These are phyloP conservation scores for Ogataea methanolica DNA, from an alignment of 805 yeast genomes.

Conservation along the genomic window DNA sequence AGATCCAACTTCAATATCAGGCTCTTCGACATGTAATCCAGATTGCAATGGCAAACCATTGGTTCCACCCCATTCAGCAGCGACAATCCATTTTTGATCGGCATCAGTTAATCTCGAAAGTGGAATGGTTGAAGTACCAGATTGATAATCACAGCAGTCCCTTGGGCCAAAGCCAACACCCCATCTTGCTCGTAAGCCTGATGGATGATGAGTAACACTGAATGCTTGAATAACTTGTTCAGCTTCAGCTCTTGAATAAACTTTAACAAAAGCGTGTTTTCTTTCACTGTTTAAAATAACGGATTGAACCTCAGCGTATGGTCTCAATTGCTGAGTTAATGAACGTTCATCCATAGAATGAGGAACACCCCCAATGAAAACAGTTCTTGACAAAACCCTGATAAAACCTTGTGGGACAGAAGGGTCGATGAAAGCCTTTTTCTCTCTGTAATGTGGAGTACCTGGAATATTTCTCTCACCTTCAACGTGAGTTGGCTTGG, in stretches of 20 bases:
- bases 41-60: conserved; percentile 78
- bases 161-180: conserved; percentile 99
- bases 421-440: conserved; percentile 65
- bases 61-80: conserved; percentile 97
- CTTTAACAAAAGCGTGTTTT: conserved; percentile 95
- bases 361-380: conserved; percentile 93
- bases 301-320: conserved; percentile 89
- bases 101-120: conserved; percentile 88
- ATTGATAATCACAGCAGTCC: conserved; percentile 94
- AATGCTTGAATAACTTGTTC: conserved; percentile 73
- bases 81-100: conserved; percentile 81
- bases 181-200: conserved; percentile 84
- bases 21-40: conserved; percentile 89
- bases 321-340: conserved; percentile 66
- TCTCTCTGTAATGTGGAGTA: conserved; percentile 73
- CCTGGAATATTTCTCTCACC: conserved; percentile 68
- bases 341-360: conserved; percentile 72
- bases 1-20: conserved; percentile 94
- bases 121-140: conserved; percentile 86
- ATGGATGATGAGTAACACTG: conserved; percentile 53
- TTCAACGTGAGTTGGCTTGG: conserved; percentile 34
- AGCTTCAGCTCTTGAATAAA: conserved; percentile 87
- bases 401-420: conserved; percentile 72
- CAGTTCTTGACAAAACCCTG: conserved; percentile 82
- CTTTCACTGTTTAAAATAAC: conserved; percentile 82